Evolutionary conservation across 805 yeast species (phyloP).

Genomic region (Hanseniaspora pseudoguilliermondii): DNA sequence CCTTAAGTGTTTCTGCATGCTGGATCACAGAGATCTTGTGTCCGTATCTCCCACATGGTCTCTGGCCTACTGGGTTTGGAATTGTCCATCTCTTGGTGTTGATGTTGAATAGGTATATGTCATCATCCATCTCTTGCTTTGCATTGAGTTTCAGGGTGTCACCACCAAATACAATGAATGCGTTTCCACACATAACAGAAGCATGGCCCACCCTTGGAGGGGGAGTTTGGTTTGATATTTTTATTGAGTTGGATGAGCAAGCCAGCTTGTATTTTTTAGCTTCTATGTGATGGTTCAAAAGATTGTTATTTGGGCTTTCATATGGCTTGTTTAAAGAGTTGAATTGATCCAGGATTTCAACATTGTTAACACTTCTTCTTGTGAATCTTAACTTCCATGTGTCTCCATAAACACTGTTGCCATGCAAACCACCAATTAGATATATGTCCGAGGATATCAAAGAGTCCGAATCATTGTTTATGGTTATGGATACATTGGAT

Average conservation of each 20-base stretch:
- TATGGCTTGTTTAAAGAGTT: neutral
- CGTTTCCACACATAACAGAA: constrained; percentile 81
- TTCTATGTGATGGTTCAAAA: neutral
- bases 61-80: constrained; percentile 57
- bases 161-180: constrained; percentile 91
- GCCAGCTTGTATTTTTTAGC: constrained; percentile 21
- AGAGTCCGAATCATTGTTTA: neutral
- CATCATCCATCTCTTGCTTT: constrained; percentile 73
- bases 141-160: constrained; percentile 77
- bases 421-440: constrained; percentile 91
- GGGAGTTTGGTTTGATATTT: constrained; percentile 67
- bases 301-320: constrained; percentile 27
- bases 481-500: constrained; percentile 58
- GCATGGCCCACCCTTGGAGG: constrained; percentile 97
- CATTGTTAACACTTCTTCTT: constrained; percentile 2
- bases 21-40: constrained; percentile 70
- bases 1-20: constrained; percentile 17
- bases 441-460: constrained; percentile 42
- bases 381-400: constrained; percentile 64
- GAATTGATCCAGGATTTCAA: neutral
- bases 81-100: constrained; percentile 67
- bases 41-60: constrained; percentile 90
- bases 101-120: constrained; percentile 73
- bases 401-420: constrained; percentile 85
- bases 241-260: constrained; percentile 39